A percentile compares a stretch with the other conserved stretches of the same genome.
These are phyloP conservation scores for Pyrenophora graminea DNA, from an alignment of 2,329 filamentous ascomycete species.

Conservation along the genomic window DNA sequence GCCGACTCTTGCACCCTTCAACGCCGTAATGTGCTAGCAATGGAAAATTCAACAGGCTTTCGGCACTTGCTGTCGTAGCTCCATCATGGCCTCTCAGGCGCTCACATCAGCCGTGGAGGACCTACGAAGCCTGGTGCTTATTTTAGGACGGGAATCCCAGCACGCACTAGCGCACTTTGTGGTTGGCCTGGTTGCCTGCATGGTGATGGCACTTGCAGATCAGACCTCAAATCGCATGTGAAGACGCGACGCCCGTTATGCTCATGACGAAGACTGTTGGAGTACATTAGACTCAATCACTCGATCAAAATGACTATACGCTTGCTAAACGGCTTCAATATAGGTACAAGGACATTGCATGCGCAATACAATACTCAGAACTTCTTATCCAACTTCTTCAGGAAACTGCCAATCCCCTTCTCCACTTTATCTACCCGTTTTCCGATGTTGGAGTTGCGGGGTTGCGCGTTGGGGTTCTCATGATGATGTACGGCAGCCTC, in stretches of 20 bases:
- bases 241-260: too few species aligned
- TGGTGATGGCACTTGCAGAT: constrained; percentile 14
- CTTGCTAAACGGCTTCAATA: constrained; percentile 20
- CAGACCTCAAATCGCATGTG: too few species aligned
- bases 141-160: constrained; percentile 20
- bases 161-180: constrained; percentile 21
- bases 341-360: constrained; percentile 6
- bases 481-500: constrained; percentile 51
- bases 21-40: neutral
- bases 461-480: constrained; percentile 21
- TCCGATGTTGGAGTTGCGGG: constrained; percentile 60
- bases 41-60: neutral
- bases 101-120: constrained; percentile 23
- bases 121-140: constrained; percentile 31
- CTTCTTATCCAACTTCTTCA: constrained; percentile 81
- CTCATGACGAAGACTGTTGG: too few species aligned
- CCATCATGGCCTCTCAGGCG: neutral
- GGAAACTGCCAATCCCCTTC: constrained; percentile 70
- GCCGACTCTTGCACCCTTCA: neutral
- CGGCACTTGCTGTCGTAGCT: neutral
- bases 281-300: neutral
- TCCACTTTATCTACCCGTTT: constrained; percentile 69
- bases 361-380: constrained; percentile 45
- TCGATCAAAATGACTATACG: constrained; percentile 9
- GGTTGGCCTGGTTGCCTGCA: constrained; percentile 16